Evolutionary conservation across 108 stramenopile species (phyloP), one percentile per base, ranked within the genome.

Genomic region (Schizochytrium sp.): DNA sequence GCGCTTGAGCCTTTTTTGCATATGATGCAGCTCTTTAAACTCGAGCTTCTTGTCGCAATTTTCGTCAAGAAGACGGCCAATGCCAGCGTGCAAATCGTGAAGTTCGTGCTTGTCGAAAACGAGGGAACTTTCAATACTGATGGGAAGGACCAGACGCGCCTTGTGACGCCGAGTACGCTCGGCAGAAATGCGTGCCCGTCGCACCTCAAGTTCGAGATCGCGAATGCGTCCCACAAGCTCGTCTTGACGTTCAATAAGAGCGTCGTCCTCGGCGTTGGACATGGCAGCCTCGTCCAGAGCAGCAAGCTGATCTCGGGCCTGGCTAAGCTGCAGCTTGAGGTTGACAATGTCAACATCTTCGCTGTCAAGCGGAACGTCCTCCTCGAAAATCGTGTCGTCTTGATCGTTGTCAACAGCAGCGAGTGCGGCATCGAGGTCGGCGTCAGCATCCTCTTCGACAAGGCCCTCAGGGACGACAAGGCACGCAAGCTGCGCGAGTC

Each of bases 1-100:
- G 28, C 72, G 72, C 55, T 90, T 58, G 28, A 91, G 88, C 6
- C 53, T 16, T 0, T 69, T 29, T 88, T 94, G 34, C 45, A n/a
- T 44, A 48, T 90, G 89, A 43, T 88, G 60, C 58, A 91, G 58
- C 5, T 87, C 92, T 14, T 60, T 87, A 71, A 92, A 92, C 57
- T 93, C 72, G 10, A 57, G 58, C 72, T 57, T 91, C 60, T 92
- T 90, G 44, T 28, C 83, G 5, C 60, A 47, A 57, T 90, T 93
- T 28, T 89, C 88, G 12, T 60, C 87, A 43, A 58, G 18, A 19
- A 88, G 88, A 14, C 45, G 57, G 5, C 44, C 88, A 23, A 90
- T 89, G 12, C 88, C 47, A 12, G 29, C 28, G 5, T 72, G 88
- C 14, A 89, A 47, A 57, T 72, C 44, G 21, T 44, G 60, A 5